Evolutionary conservation across 306 rosid species (phyloP).

Genomic region (Quercus wislizeni): DNA sequence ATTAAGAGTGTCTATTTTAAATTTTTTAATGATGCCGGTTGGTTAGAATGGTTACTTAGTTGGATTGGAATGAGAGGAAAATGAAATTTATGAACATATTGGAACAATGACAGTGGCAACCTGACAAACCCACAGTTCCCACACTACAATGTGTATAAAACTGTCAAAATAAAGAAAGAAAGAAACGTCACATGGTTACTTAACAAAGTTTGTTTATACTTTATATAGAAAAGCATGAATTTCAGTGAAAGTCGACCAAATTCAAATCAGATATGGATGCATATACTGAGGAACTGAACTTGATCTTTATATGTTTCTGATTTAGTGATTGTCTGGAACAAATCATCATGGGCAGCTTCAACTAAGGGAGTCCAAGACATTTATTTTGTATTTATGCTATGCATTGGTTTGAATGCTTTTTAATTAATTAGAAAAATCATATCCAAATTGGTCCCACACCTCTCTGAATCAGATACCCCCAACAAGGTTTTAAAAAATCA

Average conservation of each 20-base stretch:
- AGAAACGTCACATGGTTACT: constrained; percentile 1
- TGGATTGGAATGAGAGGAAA: not conserved
- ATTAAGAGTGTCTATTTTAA: not conserved
- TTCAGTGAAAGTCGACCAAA: constrained; percentile 44
- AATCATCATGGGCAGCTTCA: constrained; percentile 59
- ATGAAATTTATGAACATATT: not conserved
- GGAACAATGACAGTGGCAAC: constrained; percentile 37
- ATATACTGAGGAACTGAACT: constrained; percentile 39
- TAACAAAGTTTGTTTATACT: not conserved
- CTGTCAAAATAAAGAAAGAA: constrained; percentile 9
- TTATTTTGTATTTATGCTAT: constrained; percentile 15
- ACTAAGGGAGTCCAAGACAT: constrained; percentile 42
- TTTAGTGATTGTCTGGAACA: constrained; percentile 46
- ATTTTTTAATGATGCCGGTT: not conserved
- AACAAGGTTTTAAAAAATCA: not conserved
- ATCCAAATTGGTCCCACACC: not conserved
- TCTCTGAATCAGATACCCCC: not conserved
- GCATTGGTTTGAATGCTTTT: not conserved
- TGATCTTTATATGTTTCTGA: constrained; percentile 39
- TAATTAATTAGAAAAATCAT: not conserved
- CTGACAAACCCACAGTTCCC: constrained; percentile 52
- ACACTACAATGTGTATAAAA: constrained; percentile 21
- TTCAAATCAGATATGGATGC: constrained; percentile 42
- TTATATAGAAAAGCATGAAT: constrained; percentile 26
- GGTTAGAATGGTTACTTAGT: not conserved